phyloP scores from a whole-genome alignment of 768 basidiomycete species.

The Mycena vulgaris region DNA sequence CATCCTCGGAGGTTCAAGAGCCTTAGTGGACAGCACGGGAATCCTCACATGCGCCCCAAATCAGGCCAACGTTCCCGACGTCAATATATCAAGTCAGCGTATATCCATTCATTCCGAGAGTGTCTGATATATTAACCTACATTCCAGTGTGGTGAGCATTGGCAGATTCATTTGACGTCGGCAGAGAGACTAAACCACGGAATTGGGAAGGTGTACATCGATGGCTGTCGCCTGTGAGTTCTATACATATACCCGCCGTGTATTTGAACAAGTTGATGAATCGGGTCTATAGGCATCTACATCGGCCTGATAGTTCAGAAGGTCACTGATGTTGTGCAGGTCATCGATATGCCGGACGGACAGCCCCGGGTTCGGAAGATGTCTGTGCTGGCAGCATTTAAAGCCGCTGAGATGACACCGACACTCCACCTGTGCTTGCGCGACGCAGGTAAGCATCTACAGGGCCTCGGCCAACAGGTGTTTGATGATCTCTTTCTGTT shows the following conservation, averaged over 20 bases:
- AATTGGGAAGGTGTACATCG: conserved; percentile 15
- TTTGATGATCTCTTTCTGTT: too few species aligned
- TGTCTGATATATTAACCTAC: neutral
- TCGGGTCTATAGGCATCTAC: conserved; percentile 17
- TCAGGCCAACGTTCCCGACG: conserved; percentile 15
- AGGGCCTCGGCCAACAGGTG: too few species aligned
- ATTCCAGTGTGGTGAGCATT: conserved; percentile 16
- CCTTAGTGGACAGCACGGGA: neutral
- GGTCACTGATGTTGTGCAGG: neutral
- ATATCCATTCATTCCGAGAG: neutral
- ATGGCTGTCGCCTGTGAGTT: conserved; percentile 20
- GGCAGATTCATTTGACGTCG: neutral
- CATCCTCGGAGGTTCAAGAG: neutral
- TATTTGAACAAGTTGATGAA: neutral
- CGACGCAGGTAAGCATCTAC: conserved; percentile 1
- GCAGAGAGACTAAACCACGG: neutral
- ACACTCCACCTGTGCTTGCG: conserved; percentile 19
- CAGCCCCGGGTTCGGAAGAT: neutral
- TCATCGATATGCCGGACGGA: neutral
- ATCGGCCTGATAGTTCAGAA: conserved; percentile 16
- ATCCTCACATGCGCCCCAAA: conserved; percentile 9
- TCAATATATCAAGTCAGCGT: conserved; percentile 23
- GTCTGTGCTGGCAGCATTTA: neutral
- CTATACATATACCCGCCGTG: neutral
- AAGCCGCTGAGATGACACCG: neutral